Conservation (phyloP, 2,329 filamentous ascomycete species). For the Colletotrichum sp. region DNA sequence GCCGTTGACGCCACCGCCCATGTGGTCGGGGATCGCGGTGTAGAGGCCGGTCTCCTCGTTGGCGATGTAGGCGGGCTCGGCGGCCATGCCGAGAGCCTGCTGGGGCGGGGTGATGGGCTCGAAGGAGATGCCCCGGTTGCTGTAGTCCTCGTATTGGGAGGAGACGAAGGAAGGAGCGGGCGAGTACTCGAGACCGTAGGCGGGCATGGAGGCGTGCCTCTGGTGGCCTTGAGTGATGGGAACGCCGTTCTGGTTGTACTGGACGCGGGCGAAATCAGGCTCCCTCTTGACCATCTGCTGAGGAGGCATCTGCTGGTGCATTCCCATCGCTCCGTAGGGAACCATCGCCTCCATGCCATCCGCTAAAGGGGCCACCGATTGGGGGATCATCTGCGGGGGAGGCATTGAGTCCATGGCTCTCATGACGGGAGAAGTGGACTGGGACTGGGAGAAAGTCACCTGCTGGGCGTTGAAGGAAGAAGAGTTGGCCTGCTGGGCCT, state of each 20-base stretch:
- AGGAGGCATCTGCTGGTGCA: slow-evolving; percentile 21
- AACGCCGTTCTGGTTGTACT: slow-evolving; percentile 92
- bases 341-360: slow-evolving; percentile 77
- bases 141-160: slow-evolving; percentile 98
- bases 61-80: slow-evolving; percentile 95
- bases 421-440: slow-evolving; percentile 88
- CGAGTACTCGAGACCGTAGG: slow-evolving; percentile 94
- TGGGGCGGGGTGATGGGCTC: slow-evolving; percentile 97
- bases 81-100: slow-evolving; percentile 78
- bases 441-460: slow-evolving; percentile 71
- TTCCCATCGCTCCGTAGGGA: slow-evolving; percentile 68
- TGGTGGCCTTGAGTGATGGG: slow-evolving; percentile 84
- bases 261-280: slow-evolving; percentile 79
- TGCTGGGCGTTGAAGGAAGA: slow-evolving; percentile 91
- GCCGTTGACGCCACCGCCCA: slow-evolving; percentile 72
- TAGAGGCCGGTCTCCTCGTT: slow-evolving; percentile 98
- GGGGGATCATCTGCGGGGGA: slow-evolving; percentile 79
- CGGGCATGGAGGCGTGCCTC: slow-evolving; percentile 97
- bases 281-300: slow-evolving; percentile 85
- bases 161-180: slow-evolving; percentile 97
- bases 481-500: slow-evolving; percentile 97
- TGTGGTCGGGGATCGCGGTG: slow-evolving; percentile 90
- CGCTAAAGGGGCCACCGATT: slow-evolving; percentile 59
- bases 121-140: slow-evolving; percentile 92
- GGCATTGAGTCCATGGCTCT: slow-evolving; percentile 94